A percentile compares a stretch with the other conserved stretches of the same genome.
Conservation (phyloP, 441 rosid species). For the Pelargonium australe region DNA sequence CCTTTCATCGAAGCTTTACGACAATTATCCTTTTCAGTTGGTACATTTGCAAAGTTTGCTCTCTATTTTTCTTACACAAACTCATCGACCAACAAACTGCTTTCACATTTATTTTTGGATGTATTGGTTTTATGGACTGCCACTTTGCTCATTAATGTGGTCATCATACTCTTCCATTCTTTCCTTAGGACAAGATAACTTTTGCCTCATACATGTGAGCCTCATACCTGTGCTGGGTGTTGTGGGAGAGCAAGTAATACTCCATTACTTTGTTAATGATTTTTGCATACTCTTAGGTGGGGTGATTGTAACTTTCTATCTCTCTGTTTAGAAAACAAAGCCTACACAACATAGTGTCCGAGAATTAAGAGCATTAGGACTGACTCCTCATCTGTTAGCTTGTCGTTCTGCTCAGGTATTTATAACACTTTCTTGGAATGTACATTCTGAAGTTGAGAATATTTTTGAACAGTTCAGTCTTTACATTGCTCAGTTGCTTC, state of each 20-base stretch:
- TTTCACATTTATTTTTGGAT: background rate
- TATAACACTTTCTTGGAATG: constrained; percentile 4
- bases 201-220: constrained; percentile 75
- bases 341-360: constrained; percentile 77
- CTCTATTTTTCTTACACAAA: constrained; percentile 7
- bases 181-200: constrained; percentile 56
- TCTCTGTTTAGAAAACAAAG: constrained; percentile 50
- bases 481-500: background rate
- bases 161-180: constrained; percentile 21
- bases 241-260: constrained; percentile 69
- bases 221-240: constrained; percentile 65
- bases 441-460: background rate
- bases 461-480: background rate
- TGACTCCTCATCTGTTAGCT: constrained; percentile 76
- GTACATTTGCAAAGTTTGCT: constrained; percentile 25
- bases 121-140: background rate
- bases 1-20: constrained; percentile 76
- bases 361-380: constrained; percentile 72
- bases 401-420: constrained; percentile 62
- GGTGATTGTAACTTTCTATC: constrained; percentile 9
- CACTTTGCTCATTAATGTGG: background rate
- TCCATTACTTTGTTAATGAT: constrained; percentile 8
- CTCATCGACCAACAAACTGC: background rate
- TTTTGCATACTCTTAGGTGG: background rate
- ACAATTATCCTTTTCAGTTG: constrained; percentile 65